These are phyloP conservation scores for Boletus sp. DNA, from an alignment of 768 basidiomycete genomes.

Conservation along the genomic window DNA sequence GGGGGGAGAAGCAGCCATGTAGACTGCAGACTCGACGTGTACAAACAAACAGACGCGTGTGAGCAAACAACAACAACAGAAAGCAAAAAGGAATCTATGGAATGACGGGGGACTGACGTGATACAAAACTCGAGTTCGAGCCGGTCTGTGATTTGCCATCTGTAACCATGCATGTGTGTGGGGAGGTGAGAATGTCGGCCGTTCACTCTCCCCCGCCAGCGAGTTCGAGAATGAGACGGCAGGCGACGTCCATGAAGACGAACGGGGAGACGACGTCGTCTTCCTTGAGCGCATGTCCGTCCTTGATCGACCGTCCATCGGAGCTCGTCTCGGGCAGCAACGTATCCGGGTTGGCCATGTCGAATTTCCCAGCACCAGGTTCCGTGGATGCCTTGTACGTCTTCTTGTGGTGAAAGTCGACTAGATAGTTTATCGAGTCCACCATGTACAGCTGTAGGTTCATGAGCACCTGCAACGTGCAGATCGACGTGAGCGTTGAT, in stretches of 20 bases:
- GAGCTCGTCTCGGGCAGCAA: conserved; percentile 46
- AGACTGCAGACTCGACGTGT: background rate
- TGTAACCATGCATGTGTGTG: background rate
- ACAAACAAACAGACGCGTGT: conserved; percentile 5
- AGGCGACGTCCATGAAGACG: conserved; percentile 96
- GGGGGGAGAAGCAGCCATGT: background rate
- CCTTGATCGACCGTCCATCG: conserved; percentile 57
- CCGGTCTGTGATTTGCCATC: background rate
- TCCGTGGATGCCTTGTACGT: conserved; percentile 77
- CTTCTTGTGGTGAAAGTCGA: conserved; percentile 97
- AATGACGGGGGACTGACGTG: conserved; percentile 1
- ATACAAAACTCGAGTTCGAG: conserved; percentile 3
- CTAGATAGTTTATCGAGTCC: conserved; percentile 92
- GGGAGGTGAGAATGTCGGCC: no score
- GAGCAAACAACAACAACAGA: conserved; percentile 14
- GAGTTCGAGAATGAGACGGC: conserved; percentile 88
- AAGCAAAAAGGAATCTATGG: conserved; percentile 14
- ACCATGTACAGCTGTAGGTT: conserved; percentile 97
- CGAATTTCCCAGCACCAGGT: conserved; percentile 66
- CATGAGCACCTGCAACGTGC: conserved; percentile 73
- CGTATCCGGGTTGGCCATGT: conserved; percentile 44
- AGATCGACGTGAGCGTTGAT: background rate
- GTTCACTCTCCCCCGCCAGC: conserved; percentile 60
- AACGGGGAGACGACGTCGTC: conserved; percentile 82
- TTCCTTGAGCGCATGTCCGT: conserved; percentile 37